Evolutionary conservation across 768 basidiomycete genomes (phyloP), one percentile per base, ranked within the genome.

Genomic region (Pleurotus tuoliensis): DNA sequence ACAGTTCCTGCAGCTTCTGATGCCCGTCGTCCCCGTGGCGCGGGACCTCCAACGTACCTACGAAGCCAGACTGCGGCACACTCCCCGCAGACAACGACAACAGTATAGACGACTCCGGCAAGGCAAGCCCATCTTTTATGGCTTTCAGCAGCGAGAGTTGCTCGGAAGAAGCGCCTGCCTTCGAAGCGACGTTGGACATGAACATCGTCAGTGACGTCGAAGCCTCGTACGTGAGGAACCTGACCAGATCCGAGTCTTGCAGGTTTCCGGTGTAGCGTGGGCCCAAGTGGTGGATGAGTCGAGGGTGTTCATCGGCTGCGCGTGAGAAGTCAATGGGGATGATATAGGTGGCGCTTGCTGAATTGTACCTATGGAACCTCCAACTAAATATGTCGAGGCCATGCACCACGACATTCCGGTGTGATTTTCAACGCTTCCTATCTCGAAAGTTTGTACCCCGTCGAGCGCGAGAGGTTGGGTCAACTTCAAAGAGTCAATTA

Each of bases 161-260:
- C 0, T 61, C 58, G 16, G 58, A 66, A 3, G 70, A 62, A 5
- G 68, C 59, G 0, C 69, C 60, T 37, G 34, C 8, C 47, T 67
- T 69, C n/a, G 77, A 63, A 11, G 75, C 71, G 41, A 78, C 64
- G 37, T 73, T 79, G 30, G 78, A 75, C 15, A 94, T 71, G 61
- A 84, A 84, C 76, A 94, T 90, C 65, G 90, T 92, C 53, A 94
- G 76, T 0, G 90, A 90, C 0, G 92, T 91, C 4, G 87, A 83
- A 0, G 89, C 88, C 61, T 92, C 88, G 67, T 94, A 94, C 0
- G 92, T 94, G 47, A 94, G 72, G 66, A 92, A 92, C 45, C 81
- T 85, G 60, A 84, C 74, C 37, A 93, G 77, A 2, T 79, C 66
- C 7, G 76, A 78, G 47, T 91, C 88, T 65, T 92, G 91, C 67